Evolutionary conservation across 352 stramenopile species (phyloP).

Genomic region (Globisporangium orthogonon): DNA sequence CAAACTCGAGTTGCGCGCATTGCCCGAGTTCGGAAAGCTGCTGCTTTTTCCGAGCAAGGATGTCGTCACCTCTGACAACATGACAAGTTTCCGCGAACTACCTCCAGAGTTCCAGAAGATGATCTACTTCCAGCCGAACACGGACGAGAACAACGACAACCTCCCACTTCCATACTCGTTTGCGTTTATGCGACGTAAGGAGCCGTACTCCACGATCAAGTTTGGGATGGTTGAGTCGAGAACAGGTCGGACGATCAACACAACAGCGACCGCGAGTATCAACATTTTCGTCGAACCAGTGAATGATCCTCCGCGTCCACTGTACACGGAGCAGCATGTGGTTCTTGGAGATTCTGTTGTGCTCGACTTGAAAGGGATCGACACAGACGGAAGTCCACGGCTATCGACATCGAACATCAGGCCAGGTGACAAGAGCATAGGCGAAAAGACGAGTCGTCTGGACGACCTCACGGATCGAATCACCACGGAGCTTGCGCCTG

Average conservation of each 20-base stretch:
- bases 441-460: neutral
- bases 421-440: neutral
- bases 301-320: slow-evolving; percentile 33
- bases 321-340: slow-evolving; percentile 17
- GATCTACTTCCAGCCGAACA: slow-evolving; percentile 42
- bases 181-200: slow-evolving; percentile 24
- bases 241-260: slow-evolving; percentile 16
- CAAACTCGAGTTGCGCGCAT: slow-evolving; percentile 31
- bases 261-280: slow-evolving; percentile 21
- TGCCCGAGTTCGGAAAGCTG: slow-evolving; percentile 47
- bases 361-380: slow-evolving; percentile 33
- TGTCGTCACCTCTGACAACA: slow-evolving; percentile 26
- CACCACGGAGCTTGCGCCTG: neutral
- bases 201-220: slow-evolving; percentile 27
- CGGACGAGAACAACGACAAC: slow-evolving; percentile 41
- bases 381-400: slow-evolving; percentile 24
- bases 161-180: slow-evolving; percentile 27
- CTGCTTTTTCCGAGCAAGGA: slow-evolving; percentile 45
- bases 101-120: slow-evolving; percentile 38
- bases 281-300: slow-evolving; percentile 50
- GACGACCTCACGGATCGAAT: slow-evolving; percentile 1
- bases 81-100: slow-evolving; percentile 33
- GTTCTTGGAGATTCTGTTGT: slow-evolving; percentile 17
- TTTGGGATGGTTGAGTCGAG: slow-evolving; percentile 28
- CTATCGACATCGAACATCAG: neutral